Base-by-base conservation (phyloP, 495 filamentous ascomycete genomes). In the Podospora appendiculata region DNA sequence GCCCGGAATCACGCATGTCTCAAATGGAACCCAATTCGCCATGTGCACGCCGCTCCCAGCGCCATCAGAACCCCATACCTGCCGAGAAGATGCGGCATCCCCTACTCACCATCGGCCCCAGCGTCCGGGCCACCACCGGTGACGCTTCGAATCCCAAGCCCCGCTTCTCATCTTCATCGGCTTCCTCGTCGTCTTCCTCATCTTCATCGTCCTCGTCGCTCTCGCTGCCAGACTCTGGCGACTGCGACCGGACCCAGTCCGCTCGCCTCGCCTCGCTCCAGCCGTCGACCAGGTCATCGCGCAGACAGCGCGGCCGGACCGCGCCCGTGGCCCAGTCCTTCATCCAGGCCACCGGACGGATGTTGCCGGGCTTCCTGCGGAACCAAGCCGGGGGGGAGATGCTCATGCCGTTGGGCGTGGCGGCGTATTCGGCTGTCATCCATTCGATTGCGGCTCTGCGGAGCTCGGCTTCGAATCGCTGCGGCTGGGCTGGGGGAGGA, bases 271-370 rank as follows among this genome's bases (percentile, higher is more conserved):
- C 43, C 13, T 12, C 17, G 17, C 4, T 52, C 50, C 38, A 39
- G 32, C 9, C 33, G 16, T 44, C 48, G 14, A 50, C 17, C 1
- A 44, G 4, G 12, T 51, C 40, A 35, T 52, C 50, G 6, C n/a
- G 32, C 50, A 16, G 25, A 12, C 8, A 19, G 14, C 50, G 50
- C 32, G 42, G 32, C 0, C 50, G 50, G 5, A 52, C 25, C 33
- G 11, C 13, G 6, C 42, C 42, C 5, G 41, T 52, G 3, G 9
- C 38, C 43, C 42, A 47, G 41, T 52, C 50, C 43, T 52, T 52
- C 7, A 40, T 41, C 25, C 41, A 52, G 0, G 43, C 43, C 6
- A 13, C 9, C 11, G 50, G 50, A 9, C 51, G 44, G 13, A 11
- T 3, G 47, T 25, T 25, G n/a, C 25, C 3, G 16, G 14, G 8